Evolutionary conservation across 1,284 basidiomycete species (phyloP).

Genomic region (Cryptococcus deneoformans): DNA sequence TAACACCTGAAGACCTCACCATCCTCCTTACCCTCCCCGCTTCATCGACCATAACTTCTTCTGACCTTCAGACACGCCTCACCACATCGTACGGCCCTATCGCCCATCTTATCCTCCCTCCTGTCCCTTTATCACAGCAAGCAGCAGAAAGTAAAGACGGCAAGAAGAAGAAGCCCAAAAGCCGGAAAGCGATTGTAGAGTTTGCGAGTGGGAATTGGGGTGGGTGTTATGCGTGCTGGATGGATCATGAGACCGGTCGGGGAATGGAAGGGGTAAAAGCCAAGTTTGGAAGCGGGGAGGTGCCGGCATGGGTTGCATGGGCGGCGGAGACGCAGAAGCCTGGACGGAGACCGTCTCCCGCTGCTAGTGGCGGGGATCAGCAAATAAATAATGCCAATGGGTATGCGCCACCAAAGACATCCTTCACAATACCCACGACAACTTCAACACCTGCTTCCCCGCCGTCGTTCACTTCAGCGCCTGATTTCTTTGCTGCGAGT

Average conservation of each 20-base stretch:
- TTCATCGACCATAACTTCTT: constrained; percentile 7
- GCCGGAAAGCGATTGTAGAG: constrained; percentile 51
- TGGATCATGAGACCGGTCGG: constrained; percentile 48
- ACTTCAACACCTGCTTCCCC: not conserved
- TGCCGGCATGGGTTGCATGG: constrained; percentile 72
- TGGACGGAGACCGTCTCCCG: constrained; percentile 38
- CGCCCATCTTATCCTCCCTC: constrained; percentile 32
- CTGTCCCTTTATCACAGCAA: not conserved
- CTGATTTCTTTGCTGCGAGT: constrained; percentile 18
- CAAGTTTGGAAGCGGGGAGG: constrained; percentile 63
- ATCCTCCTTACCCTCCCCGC: constrained; percentile 42
- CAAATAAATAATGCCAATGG: constrained; percentile 1
- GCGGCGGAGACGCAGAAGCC: constrained; percentile 53
- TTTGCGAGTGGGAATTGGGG: constrained; percentile 51
- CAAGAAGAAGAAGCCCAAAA: constrained; percentile 43
- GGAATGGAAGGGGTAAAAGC: constrained; percentile 59
- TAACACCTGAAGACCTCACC: constrained; percentile 43
- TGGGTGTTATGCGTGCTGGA: constrained; percentile 46
- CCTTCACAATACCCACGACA: not conserved
- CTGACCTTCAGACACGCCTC: constrained; percentile 21
- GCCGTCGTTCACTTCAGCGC: constrained; percentile 21
- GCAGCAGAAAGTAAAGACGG: constrained; percentile 15
- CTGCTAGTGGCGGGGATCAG: not conserved
- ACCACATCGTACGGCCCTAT: constrained; percentile 38
- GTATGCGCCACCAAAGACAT: not conserved